phyloP scores from a whole-genome alignment of 2,329 filamentous ascomycete genomes.

The Verticillium nonalfalfae region DNA sequence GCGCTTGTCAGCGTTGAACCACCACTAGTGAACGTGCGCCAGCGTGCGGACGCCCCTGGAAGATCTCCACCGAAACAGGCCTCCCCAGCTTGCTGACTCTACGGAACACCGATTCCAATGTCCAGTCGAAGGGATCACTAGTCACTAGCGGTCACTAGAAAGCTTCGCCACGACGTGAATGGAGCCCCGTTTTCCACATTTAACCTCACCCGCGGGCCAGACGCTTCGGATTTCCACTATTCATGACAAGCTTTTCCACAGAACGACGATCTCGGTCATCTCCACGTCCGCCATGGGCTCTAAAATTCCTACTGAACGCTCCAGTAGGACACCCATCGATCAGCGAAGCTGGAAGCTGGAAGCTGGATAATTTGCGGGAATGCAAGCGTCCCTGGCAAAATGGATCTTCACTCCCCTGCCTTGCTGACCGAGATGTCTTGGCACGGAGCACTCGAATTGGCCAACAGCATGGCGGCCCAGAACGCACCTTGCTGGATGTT shows the following conservation, averaged over 20 bases:
- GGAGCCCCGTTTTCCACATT: background rate
- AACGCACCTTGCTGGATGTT: background rate
- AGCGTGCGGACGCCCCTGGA: background rate
- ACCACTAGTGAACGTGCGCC: too few species aligned
- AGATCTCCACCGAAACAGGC: background rate
- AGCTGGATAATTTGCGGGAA: background rate
- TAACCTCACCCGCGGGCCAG: background rate
- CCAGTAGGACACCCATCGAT: background rate
- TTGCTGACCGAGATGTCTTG: background rate
- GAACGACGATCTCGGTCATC: background rate
- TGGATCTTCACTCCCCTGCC: background rate
- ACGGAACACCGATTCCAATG: background rate
- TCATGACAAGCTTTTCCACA: background rate
- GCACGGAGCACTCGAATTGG: background rate
- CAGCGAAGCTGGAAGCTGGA: background rate
- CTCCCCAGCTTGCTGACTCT: background rate
- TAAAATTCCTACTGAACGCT: background rate
- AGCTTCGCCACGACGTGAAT: conserved; percentile 1
- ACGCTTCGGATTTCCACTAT: background rate
- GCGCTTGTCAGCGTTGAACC: too few species aligned
- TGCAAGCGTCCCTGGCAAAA: background rate
- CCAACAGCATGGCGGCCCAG: background rate
- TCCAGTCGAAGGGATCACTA: background rate
- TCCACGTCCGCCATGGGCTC: background rate
- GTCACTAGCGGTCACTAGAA: background rate